These are phyloP conservation scores for Botrytis porri DNA, from an alignment of 2,329 filamentous ascomycete genomes.

Conservation along the genomic window DNA sequence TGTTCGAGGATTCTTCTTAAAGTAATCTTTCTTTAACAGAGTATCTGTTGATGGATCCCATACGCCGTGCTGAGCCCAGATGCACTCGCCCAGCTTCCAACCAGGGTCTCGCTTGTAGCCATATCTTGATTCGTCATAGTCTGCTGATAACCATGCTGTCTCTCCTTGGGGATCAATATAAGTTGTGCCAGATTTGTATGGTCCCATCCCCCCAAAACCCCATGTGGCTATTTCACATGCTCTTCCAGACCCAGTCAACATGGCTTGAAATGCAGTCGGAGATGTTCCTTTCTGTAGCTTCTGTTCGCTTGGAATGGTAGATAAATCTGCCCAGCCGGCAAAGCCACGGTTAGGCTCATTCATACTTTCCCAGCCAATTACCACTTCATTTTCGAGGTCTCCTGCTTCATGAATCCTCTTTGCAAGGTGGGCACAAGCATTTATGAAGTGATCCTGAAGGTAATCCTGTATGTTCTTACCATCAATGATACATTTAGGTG, in stretches of 20 bases:
- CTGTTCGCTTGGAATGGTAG: slow-evolving; percentile 78
- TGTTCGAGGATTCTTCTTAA: slow-evolving; percentile 71
- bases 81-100: slow-evolving; percentile 90
- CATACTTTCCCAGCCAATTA: slow-evolving; percentile 94
- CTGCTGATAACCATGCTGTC: slow-evolving; percentile 76
- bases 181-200: slow-evolving; percentile 79
- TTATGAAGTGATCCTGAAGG: slow-evolving; percentile 80
- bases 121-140: slow-evolving; percentile 82
- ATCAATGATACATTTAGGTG: slow-evolving; percentile 93
- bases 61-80: slow-evolving; percentile 96
- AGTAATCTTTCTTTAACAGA: slow-evolving; percentile 82
- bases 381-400: slow-evolving; percentile 78
- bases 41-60: slow-evolving; percentile 82
- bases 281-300: slow-evolving; percentile 89
- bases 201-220: slow-evolving; percentile 91
- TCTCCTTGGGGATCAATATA: slow-evolving; percentile 87
- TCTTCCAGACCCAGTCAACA: slow-evolving; percentile 85
- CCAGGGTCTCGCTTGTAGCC: slow-evolving; percentile 83
- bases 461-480: slow-evolving; percentile 96
- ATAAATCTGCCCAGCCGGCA: slow-evolving; percentile 78
- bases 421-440: slow-evolving; percentile 77
- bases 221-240: slow-evolving; percentile 88
- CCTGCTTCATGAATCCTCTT: slow-evolving; percentile 84
- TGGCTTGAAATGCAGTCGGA: slow-evolving; percentile 90
- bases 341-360: slow-evolving; percentile 93